Evolutionary conservation across 2,329 filamentous ascomycete genomes (phyloP), one percentile per base, ranked within the genome.

Genomic region (Ophiosphaerella korrae): DNA sequence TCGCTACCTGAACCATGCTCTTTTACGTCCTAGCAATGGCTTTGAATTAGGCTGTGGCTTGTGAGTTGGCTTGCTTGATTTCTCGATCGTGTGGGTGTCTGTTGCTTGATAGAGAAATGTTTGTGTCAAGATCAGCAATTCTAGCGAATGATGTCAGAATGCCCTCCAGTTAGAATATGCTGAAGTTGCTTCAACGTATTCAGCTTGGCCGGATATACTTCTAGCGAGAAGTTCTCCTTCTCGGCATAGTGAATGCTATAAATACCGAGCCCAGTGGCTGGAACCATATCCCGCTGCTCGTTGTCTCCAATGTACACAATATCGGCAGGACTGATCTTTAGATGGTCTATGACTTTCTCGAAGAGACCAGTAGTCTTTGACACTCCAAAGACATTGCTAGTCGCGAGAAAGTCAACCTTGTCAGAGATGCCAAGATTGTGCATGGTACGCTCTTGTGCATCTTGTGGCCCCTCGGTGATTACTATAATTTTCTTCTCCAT

Each of bases 401-500:
- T 74, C 2, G 67, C 60, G 1, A 76, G 55, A 14, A 63, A 48
- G 50, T 76, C 67, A 13, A 73, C 44, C 31, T 61, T 67, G 0
- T 49, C 34, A 34, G 16, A 29, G 24, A 75, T 11, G 5, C 69
- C 70, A 12, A 78, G 61, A n/a, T 67, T 56, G 12, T 58, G 40
- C 1, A 79, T 36, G 0, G 78, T 78, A 60, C 77, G 74, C 53
- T 77, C 68, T 46, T 82, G 78, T 2, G 77, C 73, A 60, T 81
- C 79, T 34, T 77, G 71, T 0, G 77, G 79, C 0, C 78, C 78
- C 55, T 82, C 78, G 0, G 78, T 80, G 1, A 81, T 68, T 14
- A 81, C 57, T 0, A 71, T 67, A 3, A 80, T 64, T n/a, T 70
- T 77, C 55, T 77, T 77, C 0, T 71, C 70, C 0, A 65, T 54